phyloP scores from a whole-genome alignment of 257 asterid species.

The Scutellaria baicalensis region DNA sequence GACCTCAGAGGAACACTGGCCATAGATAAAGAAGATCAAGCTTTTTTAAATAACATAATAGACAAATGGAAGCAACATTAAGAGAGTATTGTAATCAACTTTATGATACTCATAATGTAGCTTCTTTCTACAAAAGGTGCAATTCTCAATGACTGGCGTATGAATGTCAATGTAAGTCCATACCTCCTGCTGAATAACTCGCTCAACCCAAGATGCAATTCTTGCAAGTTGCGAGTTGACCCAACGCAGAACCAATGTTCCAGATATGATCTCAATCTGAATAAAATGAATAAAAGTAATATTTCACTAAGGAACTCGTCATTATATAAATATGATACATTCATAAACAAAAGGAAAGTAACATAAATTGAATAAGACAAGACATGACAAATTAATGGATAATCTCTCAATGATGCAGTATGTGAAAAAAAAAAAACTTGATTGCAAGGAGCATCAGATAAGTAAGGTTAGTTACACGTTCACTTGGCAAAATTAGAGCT shows the following conservation, averaged over 20 bases:
- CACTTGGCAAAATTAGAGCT: neutral
- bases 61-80: neutral
- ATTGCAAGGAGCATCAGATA: neutral
- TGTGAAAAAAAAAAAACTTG: neutral
- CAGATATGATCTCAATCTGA: conserved; percentile 82
- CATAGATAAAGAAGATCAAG: neutral
- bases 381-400: neutral
- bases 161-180: conserved; percentile 8
- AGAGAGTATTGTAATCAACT: neutral
- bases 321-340: neutral
- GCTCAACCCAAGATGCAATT: conserved; percentile 86
- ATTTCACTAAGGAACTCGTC: conserved; percentile 6
- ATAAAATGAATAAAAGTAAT: conserved; percentile 13
- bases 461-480: neutral
- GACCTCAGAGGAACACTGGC: neutral
- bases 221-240: conserved; percentile 92
- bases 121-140: neutral
- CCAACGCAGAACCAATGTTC: conserved; percentile 98
- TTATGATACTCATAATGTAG: neutral
- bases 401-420: neutral
- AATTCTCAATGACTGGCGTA: conserved; percentile 6
- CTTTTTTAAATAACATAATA: neutral
- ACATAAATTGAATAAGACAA: neutral
- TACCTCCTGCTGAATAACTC: conserved; percentile 96
- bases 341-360: neutral